Base-by-base conservation (phyloP, 768 basidiomycete genomes). In the Dentipellis sp. region DNA sequence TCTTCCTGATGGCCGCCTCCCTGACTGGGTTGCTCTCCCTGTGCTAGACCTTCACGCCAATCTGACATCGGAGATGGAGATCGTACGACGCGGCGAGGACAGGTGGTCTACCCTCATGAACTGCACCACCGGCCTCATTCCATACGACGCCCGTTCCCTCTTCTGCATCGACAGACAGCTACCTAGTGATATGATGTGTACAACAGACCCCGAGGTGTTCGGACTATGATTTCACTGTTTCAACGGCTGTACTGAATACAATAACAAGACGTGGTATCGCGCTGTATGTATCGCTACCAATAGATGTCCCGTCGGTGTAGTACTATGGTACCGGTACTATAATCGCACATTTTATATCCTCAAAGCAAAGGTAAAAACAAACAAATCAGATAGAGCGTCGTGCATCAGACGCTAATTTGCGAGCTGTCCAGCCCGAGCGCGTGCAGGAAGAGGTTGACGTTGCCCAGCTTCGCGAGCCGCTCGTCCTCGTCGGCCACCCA, bases 391-490 rank as follows among this genome's bases (percentile, higher is more conserved):
- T n/a, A n/a, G n/a, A n/a, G n/a, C n/a, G 6, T 2, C 16, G 10
- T 35, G 4, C 35, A 4, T 54, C 50, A 62, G 52, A 62, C 56
- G 51, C 59, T 62, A 63, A 89, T 88, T 71, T 87, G 86, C 66
- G 86, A 88, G 62, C 78, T 79, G 64, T 82, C 82, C 63, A 84
- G 68, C 51, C 87, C 86, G 55, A 92, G 74, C 45, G 90, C 89
- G 67, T 89, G 85, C 67, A 92, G 72, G 69, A 92, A 91, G 58
- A 95, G 75, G 73, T 99, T 94, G 64, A 97, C 92, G 71, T 98
- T 98, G 53, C 84, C 83, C 62, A 97, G 74, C 72, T 90, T 92
- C 63, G 84, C 80, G 56, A 78, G 74, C 59, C 84, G 77, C n/a
- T 72, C 73, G 58, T 88, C 85, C 54, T 87, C 85, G 69, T 91